Percentiles rank a stretch among this genome's conserved stretches.
Evolutionary conservation across 2,329 filamentous ascomycete genomes (phyloP).

Genomic region (Dactylellina sp.): DNA sequence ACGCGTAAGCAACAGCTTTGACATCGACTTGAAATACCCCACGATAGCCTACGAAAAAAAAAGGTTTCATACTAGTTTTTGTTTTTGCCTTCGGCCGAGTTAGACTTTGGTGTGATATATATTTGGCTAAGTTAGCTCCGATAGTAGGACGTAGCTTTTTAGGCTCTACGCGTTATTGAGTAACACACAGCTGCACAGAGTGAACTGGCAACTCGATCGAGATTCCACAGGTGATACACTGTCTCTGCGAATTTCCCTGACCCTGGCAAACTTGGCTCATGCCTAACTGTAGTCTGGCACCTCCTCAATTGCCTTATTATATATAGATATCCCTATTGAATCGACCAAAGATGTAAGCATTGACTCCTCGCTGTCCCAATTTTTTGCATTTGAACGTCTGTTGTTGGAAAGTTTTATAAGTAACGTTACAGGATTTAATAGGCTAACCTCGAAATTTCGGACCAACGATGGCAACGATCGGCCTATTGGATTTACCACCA

Average conservation of each 20-base stretch:
- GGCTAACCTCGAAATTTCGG: neutral
- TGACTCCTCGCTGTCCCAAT: neutral
- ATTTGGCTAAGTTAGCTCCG: neutral
- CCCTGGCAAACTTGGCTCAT: neutral
- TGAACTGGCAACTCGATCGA: neutral
- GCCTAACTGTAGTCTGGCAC: neutral
- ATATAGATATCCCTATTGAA: neutral
- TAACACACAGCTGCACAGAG: neutral
- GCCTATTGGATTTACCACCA: slow-evolving; percentile 8
- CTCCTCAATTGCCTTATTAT: neutral
- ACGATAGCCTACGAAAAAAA: too few relatives aligned
- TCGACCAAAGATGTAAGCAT: neutral
- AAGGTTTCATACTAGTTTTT: too few relatives aligned
- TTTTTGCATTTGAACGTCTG: neutral
- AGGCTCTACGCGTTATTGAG: neutral
- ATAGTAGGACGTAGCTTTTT: neutral
- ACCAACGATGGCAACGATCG: neutral
- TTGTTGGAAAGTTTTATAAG: neutral
- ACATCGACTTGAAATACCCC: too few relatives aligned
- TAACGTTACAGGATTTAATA: neutral
- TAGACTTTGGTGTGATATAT: too few relatives aligned
- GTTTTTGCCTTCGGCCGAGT: too few relatives aligned
- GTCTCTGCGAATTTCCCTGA: slow-evolving; percentile 8
- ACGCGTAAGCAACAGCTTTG: too few relatives aligned
- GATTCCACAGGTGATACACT: slow-evolving; percentile 8